These are phyloP conservation scores for Amphirosellinia nigrospora DNA, from an alignment of 495 filamentous ascomycete genomes.

Conservation along the genomic window DNA sequence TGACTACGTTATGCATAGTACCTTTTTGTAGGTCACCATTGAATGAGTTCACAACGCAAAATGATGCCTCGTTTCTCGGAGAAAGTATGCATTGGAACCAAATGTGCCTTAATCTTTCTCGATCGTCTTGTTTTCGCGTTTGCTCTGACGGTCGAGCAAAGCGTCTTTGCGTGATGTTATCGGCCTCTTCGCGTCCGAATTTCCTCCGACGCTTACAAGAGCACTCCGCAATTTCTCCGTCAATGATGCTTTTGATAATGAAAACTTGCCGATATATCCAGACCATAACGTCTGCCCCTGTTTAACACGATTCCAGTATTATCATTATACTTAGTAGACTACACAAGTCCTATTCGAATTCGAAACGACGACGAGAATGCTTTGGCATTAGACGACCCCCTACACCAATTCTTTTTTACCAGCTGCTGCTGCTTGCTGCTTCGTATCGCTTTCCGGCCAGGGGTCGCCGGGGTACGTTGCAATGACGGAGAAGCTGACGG, in stretches of 20 bases:
- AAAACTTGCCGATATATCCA: neutral
- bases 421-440: too few species aligned
- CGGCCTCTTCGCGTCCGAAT: slow-evolving; percentile 15
- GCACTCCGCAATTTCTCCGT: neutral
- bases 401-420: neutral
- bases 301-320: neutral
- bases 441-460: neutral
- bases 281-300: neutral
- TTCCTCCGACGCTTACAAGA: slow-evolving; percentile 3
- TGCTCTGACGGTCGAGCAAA: neutral
- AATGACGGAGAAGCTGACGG: slow-evolving; percentile 21
- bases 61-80: neutral
- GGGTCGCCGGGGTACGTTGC: slow-evolving; percentile 26
- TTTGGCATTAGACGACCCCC: neutral
- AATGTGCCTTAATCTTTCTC: neutral
- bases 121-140: neutral
- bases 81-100: slow-evolving; percentile 6
- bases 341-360: neutral
- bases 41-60: neutral
- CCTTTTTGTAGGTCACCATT: neutral
- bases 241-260: neutral
- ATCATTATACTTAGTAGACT: neutral
- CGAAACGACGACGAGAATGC: slow-evolving; percentile 7
- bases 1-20: neutral
- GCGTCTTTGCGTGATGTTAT: neutral